Evolutionary conservation across 306 rosid genomes (phyloP).

Genomic region (Trifolium subterraneum): DNA sequence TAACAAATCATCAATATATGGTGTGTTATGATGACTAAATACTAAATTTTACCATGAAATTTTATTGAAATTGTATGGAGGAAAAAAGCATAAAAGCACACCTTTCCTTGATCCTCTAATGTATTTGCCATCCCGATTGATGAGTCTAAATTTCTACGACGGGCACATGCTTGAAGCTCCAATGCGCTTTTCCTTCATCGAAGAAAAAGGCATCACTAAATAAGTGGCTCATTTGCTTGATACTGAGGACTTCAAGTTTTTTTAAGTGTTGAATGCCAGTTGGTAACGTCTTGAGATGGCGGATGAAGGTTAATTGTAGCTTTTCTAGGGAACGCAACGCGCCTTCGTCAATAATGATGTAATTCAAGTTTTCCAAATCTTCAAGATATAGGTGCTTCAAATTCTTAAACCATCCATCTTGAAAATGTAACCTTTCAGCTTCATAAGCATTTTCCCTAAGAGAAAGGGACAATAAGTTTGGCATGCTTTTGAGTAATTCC

Average conservation of each 20-base stretch:
- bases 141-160: background rate
- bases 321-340: background rate
- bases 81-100: no score
- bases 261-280: background rate
- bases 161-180: conserved; percentile 5
- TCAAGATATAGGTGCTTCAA: background rate
- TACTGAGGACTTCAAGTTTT: background rate
- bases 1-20: background rate
- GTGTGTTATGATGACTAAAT: no score
- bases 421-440: background rate
- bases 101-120: no score
- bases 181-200: background rate
- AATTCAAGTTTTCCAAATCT: background rate
- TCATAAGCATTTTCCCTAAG: background rate
- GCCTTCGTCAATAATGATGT: background rate
- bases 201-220: background rate
- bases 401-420: background rate
- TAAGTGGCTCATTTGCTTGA: background rate
- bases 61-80: no score
- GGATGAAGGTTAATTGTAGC: background rate
- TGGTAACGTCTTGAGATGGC: background rate
- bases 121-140: no score
- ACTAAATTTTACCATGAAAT: no score
- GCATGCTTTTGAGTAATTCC: background rate
- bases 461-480: background rate